phyloP scores from a whole-genome alignment of 169 alveolate genomes.

The Eimeria zaria region DNA sequence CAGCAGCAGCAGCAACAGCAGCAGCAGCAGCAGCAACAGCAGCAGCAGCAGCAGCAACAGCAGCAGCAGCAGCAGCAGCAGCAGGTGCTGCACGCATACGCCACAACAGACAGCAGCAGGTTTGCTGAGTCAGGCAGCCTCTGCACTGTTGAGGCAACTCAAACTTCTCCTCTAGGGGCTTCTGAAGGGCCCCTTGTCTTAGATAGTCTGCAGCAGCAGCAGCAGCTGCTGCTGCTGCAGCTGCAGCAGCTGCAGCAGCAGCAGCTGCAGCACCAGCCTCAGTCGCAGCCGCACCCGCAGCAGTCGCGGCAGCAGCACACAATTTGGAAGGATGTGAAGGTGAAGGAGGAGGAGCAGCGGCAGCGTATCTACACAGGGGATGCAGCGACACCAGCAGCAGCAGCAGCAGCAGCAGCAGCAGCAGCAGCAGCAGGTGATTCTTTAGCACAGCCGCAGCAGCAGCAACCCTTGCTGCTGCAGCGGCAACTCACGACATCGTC shows the following conservation, averaged over 20 bases:
- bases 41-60: constrained; percentile 12
- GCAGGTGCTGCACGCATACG: not conserved
- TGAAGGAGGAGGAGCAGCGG: too few relatives aligned
- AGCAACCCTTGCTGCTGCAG: too few relatives aligned
- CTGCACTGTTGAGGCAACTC: not conserved
- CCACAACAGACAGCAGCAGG: not conserved
- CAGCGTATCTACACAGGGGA: too few relatives aligned
- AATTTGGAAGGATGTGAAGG: too few relatives aligned
- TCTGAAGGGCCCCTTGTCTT: constrained; percentile 81
- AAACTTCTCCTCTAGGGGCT: not conserved
- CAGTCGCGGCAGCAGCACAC: too few relatives aligned
- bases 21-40: constrained; percentile 19
- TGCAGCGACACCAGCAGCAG: too few relatives aligned
- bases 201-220: constrained; percentile 55
- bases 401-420: not conserved
- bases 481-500: too few relatives aligned
- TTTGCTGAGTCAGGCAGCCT: not conserved
- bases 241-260: too few relatives aligned
- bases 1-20: constrained; percentile 23
- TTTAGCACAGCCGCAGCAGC: constrained; percentile 66
- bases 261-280: too few relatives aligned
- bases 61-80: constrained; percentile 2
- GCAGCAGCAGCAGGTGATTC: constrained; percentile 40
- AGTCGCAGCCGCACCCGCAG: too few relatives aligned
- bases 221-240: too few relatives aligned